A percentile compares a stretch with the other conserved stretches of the same genome.
Evolutionary conservation across 805 yeast species (phyloP).

Genomic region (Candida wancherniae): DNA sequence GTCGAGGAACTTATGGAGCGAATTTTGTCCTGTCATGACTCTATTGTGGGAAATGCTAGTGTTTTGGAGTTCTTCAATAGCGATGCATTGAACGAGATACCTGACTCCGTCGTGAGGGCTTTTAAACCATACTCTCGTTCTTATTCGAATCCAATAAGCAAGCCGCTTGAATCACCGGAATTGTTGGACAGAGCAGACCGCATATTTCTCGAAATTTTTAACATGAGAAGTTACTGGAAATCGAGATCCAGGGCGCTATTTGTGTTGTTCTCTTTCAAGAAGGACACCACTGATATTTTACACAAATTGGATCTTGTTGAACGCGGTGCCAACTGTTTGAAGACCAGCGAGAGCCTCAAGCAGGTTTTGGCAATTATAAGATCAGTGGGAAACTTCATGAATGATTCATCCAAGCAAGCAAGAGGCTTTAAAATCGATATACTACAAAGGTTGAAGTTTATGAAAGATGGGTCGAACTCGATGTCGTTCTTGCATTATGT

Average conservation of each 20-base stretch:
- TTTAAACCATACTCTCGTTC: slow-evolving; percentile 63
- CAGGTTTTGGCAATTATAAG: slow-evolving; percentile 77
- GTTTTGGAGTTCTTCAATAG: slow-evolving; percentile 67
- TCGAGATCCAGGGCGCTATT: slow-evolving; percentile 62
- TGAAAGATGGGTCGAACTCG: slow-evolving; percentile 83
- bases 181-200: slow-evolving; percentile 68
- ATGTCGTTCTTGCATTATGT: slow-evolving; percentile 90
- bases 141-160: slow-evolving; percentile 19
- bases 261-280: slow-evolving; percentile 52
- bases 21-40: slow-evolving; percentile 57
- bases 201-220: slow-evolving; percentile 63
- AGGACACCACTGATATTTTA: slow-evolving; percentile 60
- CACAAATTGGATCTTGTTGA: slow-evolving; percentile 59
- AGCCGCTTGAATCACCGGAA: slow-evolving; percentile 10
- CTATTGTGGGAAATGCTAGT: slow-evolving; percentile 48
- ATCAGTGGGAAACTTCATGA: slow-evolving; percentile 95
- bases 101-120: slow-evolving; percentile 50
- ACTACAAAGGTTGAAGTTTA: slow-evolving; percentile 81
- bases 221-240: slow-evolving; percentile 67
- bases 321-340: slow-evolving; percentile 63
- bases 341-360: slow-evolving; percentile 61
- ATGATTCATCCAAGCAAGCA: slow-evolving; percentile 87
- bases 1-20: slow-evolving; percentile 52
- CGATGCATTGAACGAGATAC: slow-evolving; percentile 57
- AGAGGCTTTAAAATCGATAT: slow-evolving; percentile 87